These are phyloP conservation scores for Hymenoscyphus scutula DNA, from an alignment of 2,329 filamentous ascomycete species.

Conservation along the genomic window DNA sequence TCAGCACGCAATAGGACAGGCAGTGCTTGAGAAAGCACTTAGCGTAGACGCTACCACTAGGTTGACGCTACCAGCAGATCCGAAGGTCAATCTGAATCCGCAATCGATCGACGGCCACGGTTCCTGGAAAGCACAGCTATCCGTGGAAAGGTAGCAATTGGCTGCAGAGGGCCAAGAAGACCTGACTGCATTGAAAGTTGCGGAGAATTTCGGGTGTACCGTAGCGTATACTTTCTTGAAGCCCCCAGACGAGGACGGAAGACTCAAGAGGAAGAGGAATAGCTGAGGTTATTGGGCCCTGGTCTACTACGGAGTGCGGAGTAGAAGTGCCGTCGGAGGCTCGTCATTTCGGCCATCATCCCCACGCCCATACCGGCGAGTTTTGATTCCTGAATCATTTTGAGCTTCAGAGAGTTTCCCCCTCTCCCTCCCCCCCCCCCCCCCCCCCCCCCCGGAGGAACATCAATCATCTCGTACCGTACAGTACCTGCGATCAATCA, in stretches of 20 bases:
- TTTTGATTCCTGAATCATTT: constrained; percentile 2
- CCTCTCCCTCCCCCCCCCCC: background rate
- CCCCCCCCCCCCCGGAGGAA: background rate
- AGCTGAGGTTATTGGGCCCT: background rate
- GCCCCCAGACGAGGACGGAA: background rate
- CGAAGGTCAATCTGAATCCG: constrained; percentile 5
- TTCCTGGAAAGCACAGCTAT: background rate
- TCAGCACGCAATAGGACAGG: background rate
- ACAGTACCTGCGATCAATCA: too few relatives aligned
- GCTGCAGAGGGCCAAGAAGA: constrained; percentile 5
- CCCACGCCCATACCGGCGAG: background rate
- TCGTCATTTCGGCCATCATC: background rate
- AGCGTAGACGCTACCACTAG: constrained; percentile 1
- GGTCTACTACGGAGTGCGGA: background rate
- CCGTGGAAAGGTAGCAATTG: background rate
- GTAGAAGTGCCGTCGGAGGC: background rate
- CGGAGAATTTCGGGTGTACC: background rate
- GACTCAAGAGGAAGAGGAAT: background rate
- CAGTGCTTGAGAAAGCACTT: background rate
- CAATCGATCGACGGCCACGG: constrained; percentile 5
- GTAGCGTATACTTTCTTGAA: too few relatives aligned
- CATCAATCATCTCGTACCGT: background rate
- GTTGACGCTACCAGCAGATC: constrained; percentile 4
- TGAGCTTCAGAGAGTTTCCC: background rate
- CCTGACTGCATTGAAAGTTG: constrained; percentile 3